Conservation (phyloP, 176 grass and related monocot genomes). For the Musa troglodytarum region DNA sequence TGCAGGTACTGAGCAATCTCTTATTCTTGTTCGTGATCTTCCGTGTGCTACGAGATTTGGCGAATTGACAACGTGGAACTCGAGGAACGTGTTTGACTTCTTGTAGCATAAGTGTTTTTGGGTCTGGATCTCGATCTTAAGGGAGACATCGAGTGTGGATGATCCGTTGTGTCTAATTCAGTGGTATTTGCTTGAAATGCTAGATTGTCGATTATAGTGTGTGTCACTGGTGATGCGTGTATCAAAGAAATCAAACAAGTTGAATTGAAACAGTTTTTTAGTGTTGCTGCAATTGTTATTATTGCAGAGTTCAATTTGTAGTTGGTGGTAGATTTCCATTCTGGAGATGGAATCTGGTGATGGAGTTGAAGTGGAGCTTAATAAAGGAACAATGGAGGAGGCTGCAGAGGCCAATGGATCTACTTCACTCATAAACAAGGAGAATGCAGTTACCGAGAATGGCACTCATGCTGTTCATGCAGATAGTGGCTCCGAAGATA, state of each 20-base stretch:
- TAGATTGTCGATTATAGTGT: not conserved
- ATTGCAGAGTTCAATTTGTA: slow-evolving; percentile 1
- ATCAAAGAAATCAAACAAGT: not conserved
- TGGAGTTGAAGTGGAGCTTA: slow-evolving; percentile 2
- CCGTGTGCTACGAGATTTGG: not conserved
- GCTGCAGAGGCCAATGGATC: slow-evolving; percentile 7
- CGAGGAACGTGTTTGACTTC: not conserved
- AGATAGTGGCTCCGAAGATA: not conserved
- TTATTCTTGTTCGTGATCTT: not conserved
- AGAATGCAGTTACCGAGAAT: slow-evolving; percentile 12
- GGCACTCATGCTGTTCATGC: not conserved
- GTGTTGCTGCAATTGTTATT: not conserved
- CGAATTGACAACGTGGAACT: not conserved
- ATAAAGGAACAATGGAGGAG: not conserved
- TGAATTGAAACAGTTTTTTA: not conserved
- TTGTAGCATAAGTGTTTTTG: not conserved
- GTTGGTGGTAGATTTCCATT: not conserved
- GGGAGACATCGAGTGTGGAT: not conserved
- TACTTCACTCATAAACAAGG: slow-evolving; percentile 1
- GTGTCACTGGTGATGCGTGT: not conserved
- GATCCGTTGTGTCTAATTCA: not conserved
- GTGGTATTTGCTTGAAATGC: not conserved
- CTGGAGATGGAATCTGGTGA: slow-evolving; percentile 9
- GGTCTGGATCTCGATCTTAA: not conserved
- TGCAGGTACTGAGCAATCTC: not conserved